Evolutionary conservation across 2,329 filamentous ascomycete genomes (phyloP), one percentile per base, ranked within the genome.

Genomic region (Tolypocladium pustulatum): DNA sequence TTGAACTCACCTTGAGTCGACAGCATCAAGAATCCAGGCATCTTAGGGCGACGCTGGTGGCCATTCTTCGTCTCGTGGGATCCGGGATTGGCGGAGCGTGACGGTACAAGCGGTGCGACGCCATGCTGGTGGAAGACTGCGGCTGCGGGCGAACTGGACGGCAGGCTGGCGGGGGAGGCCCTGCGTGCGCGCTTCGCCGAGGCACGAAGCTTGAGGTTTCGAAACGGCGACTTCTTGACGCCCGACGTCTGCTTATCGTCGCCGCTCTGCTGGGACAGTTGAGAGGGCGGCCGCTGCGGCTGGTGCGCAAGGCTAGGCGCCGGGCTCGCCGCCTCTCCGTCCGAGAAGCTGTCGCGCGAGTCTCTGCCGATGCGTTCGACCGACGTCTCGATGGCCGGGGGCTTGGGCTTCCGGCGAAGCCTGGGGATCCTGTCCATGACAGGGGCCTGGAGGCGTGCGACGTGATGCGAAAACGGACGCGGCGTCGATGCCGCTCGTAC

Each of bases 111-210:
- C 34, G 67, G 66, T 20, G 67, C 63, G 56, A 68, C 65, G 43
- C 70, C 71, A 61, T 76, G 72, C 36, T 74, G 73, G 57, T 67
- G 69, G 41, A 75, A 71, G 59, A 73, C 66, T 27, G 71, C 65
- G 20, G 69, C 65, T 41, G 61, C 57, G 59, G 63, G 70, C 41
- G 71, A 69, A 55, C 63, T 68, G 49, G 67, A 63, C 36, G 68
- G 61, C 55, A 66, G 57, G 49, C 68, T 63, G 36, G 68, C 68
- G 43, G 75, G 72, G 22, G 79, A 79, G 56, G 75, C 73, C 59
- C 69, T 67, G 57, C 72, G 68, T 22, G 76, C 76, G 65, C 79
- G 76, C 69, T 81, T 81, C 57, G 74, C 70, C 30, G 76, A 72
- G 57, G 73, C 69, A 57, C 75, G 74, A 57, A 80, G 71, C 56